Evolutionary conservation across 1,139 yeast species (phyloP).

Genomic region (Magnusiomyces suaveolens): DNA sequence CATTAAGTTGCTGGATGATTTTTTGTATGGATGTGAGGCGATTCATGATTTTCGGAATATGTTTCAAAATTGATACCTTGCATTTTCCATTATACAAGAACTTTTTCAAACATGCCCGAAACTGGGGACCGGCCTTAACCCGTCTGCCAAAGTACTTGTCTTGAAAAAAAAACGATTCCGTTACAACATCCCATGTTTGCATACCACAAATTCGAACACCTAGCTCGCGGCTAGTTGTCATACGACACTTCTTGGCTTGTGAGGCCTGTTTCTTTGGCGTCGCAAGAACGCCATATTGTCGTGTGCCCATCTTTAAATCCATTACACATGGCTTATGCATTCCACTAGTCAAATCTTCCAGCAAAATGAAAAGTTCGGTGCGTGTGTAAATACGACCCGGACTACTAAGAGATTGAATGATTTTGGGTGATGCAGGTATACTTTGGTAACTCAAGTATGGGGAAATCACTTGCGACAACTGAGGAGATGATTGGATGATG

Average conservation of each 20-base stretch:
- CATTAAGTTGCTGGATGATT: conserved; percentile 48
- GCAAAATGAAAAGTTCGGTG: conserved; percentile 71
- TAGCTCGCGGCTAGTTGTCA: conserved; percentile 68
- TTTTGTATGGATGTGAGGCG: conserved; percentile 50
- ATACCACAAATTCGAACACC: conserved; percentile 95
- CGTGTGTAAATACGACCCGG: conserved; percentile 28
- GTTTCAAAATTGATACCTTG: conserved; percentile 50
- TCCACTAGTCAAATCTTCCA: conserved; percentile 83
- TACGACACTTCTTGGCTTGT: conserved; percentile 69
- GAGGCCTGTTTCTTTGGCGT: conserved; percentile 59
- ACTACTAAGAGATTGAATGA: conserved; percentile 13
- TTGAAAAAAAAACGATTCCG: conserved; percentile 47
- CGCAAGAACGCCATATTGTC: conserved; percentile 97
- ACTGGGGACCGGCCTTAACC: conserved; percentile 64
- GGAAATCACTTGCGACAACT: not conserved
- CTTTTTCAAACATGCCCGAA: conserved; percentile 61
- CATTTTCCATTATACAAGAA: conserved; percentile 68
- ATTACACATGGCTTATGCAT: conserved; percentile 81
- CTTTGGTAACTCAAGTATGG: conserved; percentile 1
- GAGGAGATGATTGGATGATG: not conserved
- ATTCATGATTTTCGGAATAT: conserved; percentile 56
- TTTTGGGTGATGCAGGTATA: conserved; percentile 8
- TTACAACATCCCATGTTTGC: conserved; percentile 62
- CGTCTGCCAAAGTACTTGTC: conserved; percentile 91
- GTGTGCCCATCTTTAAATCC: conserved; percentile 95